A percentile compares a stretch with the other conserved stretches of the same genome.
Evolutionary conservation across 306 rosid genomes (phyloP).

Genomic region (Prosopis cineraria): DNA sequence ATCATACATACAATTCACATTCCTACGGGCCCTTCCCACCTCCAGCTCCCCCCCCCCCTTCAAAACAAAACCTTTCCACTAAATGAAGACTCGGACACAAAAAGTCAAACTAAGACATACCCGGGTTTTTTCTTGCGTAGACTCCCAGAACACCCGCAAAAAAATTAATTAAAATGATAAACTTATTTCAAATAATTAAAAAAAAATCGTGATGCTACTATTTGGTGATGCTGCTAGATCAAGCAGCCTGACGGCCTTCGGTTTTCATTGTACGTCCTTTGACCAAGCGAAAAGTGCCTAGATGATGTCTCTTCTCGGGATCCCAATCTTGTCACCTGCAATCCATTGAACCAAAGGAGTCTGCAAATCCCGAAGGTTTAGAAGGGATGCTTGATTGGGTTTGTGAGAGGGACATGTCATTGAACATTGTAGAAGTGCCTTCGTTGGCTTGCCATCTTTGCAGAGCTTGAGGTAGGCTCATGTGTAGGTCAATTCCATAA

Average conservation of each 20-base stretch:
- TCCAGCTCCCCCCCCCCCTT: constrained; percentile 21
- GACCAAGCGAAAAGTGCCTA: constrained; percentile 9
- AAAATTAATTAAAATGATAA: constrained; percentile 27
- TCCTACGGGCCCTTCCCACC: constrained; percentile 31
- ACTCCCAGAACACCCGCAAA: constrained; percentile 33
- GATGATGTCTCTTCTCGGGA: neutral
- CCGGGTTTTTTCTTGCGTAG: constrained; percentile 26
- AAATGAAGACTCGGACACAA: constrained; percentile 23
- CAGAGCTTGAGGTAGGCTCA: constrained; percentile 84
- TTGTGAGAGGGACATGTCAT: constrained; percentile 64
- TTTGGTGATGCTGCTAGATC: constrained; percentile 35
- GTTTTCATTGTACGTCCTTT: neutral
- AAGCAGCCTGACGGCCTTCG: constrained; percentile 35
- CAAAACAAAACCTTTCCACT: constrained; percentile 35
- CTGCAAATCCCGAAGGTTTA: constrained; percentile 76
- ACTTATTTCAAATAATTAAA: neutral
- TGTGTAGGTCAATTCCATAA: constrained; percentile 67
- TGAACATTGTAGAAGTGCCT: constrained; percentile 77
- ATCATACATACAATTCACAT: constrained; percentile 55
- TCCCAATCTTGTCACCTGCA: constrained; percentile 54
- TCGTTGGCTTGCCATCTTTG: constrained; percentile 94
- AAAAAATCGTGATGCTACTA: constrained; percentile 21
- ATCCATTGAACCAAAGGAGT: constrained; percentile 73
- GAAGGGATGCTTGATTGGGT: constrained; percentile 84
- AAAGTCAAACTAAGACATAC: constrained; percentile 42